These are phyloP conservation scores for Klebsormidium nitens DNA, from an alignment of 139 green algal genomes.

Conservation along the genomic window DNA sequence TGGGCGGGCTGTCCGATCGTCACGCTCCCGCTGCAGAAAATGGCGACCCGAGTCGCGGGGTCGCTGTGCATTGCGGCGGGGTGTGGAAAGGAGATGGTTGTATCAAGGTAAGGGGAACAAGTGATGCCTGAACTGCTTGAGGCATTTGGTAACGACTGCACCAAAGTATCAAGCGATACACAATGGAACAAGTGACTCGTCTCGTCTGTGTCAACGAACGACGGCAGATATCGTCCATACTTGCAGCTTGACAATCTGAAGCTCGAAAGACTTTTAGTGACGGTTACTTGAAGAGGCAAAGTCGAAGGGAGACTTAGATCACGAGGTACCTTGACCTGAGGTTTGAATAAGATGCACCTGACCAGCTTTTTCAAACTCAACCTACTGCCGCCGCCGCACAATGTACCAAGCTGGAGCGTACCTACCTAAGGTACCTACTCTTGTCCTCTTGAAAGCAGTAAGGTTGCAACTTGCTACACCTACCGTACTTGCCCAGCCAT, in stretches of 20 bases:
- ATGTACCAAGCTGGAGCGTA: too few species aligned
- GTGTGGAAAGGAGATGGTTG: conserved; percentile 67
- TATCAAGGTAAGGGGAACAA: conserved; percentile 18
- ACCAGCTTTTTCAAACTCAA: too few species aligned
- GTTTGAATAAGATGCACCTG: too few species aligned
- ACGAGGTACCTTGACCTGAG: too few species aligned
- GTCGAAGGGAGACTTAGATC: too few species aligned
- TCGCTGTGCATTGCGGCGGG: conserved; percentile 68
- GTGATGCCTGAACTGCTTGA: not conserved
- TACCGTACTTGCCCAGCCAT: not conserved
- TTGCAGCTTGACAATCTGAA: not conserved
- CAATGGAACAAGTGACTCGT: not conserved
- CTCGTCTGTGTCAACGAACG: not conserved
- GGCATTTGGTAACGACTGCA: conserved; percentile 2
- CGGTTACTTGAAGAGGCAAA: too few species aligned
- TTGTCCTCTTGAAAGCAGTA: not conserved
- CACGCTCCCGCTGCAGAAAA: conserved; percentile 77
- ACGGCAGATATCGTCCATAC: conserved; percentile 27
- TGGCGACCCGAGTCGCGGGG: conserved; percentile 78
- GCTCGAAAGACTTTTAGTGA: conserved; percentile 1
- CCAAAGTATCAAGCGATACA: not conserved
- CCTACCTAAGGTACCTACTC: too few species aligned
- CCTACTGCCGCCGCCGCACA: too few species aligned
- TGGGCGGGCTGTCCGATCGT: conserved; percentile 83
- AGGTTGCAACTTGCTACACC: not conserved